Conservation (phyloP, 2,329 filamentous ascomycete species). For the Fusarium buharicum region DNA sequence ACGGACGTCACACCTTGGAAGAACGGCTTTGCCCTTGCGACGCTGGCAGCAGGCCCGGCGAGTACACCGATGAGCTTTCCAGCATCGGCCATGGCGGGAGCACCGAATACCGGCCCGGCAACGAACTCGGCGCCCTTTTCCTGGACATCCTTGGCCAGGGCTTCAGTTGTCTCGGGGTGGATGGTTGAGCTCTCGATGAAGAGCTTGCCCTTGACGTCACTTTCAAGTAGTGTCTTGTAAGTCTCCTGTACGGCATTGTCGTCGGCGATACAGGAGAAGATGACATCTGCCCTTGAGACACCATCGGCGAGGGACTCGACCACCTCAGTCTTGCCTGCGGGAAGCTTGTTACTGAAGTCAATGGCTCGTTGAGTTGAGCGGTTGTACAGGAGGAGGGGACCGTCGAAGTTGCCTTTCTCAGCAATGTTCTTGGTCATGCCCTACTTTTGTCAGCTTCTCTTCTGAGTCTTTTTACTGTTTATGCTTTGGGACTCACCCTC, state of each 20-base stretch:
- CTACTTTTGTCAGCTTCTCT: conserved; percentile 53
- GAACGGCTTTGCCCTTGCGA: conserved; percentile 74
- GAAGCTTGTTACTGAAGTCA: conserved; percentile 70
- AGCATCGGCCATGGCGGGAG: conserved; percentile 74
- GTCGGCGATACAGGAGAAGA: conserved; percentile 84
- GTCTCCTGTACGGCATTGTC: conserved; percentile 76
- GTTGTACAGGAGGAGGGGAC: conserved; percentile 83
- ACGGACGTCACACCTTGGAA: conserved; percentile 77
- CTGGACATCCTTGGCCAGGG: conserved; percentile 67
- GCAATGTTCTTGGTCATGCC: conserved; percentile 88
- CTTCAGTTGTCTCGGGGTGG: conserved; percentile 81
- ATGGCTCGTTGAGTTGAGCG: conserved; percentile 74
- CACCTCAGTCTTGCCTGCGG: conserved; percentile 70
- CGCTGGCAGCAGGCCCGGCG: conserved; percentile 69
- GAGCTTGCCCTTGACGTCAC: conserved; percentile 73
- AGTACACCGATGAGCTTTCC: conserved; percentile 79
- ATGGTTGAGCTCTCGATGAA: conserved; percentile 91
- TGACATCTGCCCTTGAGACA: conserved; percentile 75
- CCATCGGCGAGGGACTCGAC: conserved; percentile 72
- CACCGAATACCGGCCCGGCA: conserved; percentile 76
- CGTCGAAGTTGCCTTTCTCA: conserved; percentile 76
- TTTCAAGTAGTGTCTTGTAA: conserved; percentile 65
- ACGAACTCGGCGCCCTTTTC: conserved; percentile 77
- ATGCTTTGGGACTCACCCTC: conserved; percentile 62
- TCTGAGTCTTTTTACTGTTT: not conserved